Conservation (phyloP, 2,329 filamentous ascomycete species). For the Alternaria infectoria region DNA sequence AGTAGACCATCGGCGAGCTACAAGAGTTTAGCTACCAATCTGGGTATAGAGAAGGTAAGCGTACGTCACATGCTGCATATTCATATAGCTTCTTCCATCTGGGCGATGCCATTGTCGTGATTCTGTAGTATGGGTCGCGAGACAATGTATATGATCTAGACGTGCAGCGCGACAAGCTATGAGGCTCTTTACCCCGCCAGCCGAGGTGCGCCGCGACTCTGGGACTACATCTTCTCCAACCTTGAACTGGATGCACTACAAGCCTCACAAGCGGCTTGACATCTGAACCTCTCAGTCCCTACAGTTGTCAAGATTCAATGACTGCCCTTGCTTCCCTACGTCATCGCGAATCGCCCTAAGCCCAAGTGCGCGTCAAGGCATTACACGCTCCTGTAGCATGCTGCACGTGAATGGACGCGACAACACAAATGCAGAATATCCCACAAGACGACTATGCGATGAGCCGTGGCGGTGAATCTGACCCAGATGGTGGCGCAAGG, state of each 20-base stretch:
- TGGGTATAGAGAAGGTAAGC: not conserved
- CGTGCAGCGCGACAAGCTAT: not conserved
- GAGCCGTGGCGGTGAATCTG: not conserved
- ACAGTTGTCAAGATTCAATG: too few species aligned
- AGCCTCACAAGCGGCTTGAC: too few species aligned
- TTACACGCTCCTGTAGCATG: not conserved
- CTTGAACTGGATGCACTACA: too few species aligned
- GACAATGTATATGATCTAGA: not conserved
- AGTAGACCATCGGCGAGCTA: conserved; percentile 70
- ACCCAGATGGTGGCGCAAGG: not conserved
- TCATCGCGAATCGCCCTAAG: not conserved
- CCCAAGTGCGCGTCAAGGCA: not conserved
- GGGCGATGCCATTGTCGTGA: conserved; percentile 27
- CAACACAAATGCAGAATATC: accelerated
- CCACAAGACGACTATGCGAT: not conserved
- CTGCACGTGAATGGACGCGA: not conserved
- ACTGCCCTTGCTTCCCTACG: not conserved
- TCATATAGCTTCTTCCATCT: conserved; percentile 41
- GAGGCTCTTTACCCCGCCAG: conserved; percentile 12
- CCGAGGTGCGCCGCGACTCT: conserved; percentile 4
- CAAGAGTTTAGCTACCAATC: conserved; percentile 13
- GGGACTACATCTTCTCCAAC: not conserved
- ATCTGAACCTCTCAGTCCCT: too few species aligned
- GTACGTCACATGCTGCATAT: conserved; percentile 45
- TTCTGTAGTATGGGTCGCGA: not conserved